Percentiles rank a stretch among this genome's conserved stretches.
Conservation (phyloP, 768 basidiomycete species). For the Rhodotorula diobovata region DNA sequence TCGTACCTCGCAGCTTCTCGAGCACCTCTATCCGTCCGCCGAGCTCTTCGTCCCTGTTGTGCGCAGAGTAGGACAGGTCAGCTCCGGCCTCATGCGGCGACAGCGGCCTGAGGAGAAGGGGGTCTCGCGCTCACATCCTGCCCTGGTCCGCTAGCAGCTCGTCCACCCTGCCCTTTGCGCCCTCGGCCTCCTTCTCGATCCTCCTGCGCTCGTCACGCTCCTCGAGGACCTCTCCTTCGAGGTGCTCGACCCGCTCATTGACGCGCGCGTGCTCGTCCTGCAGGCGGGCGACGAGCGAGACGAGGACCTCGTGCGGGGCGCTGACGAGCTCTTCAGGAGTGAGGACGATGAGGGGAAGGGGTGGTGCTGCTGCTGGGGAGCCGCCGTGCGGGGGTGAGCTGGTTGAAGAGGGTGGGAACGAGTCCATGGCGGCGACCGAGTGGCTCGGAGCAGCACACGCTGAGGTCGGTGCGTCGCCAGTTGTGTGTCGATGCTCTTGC, state of each 20-base stretch:
- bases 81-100: background rate
- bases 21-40: conserved; percentile 73
- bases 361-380: background rate
- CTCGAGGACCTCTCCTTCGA: background rate
- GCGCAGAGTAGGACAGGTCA: background rate
- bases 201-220: background rate
- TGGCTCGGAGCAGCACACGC: too few relatives aligned
- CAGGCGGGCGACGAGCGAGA: conserved; percentile 1
- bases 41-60: conserved; percentile 66
- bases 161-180: background rate
- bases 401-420: too few relatives aligned
- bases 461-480: background rate
- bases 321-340: conserved; percentile 1
- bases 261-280: background rate
- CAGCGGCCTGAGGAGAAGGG: background rate
- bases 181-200: background rate
- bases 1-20: conserved; percentile 73
- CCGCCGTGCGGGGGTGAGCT: background rate
- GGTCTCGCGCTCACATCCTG: conserved; percentile 6
- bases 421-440: too few relatives aligned
- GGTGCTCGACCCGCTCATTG: background rate
- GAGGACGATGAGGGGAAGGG: background rate
- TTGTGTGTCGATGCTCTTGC: too few relatives aligned
- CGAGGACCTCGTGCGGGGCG: conserved; percentile 9
- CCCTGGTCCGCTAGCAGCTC: conserved; percentile 7